Evolutionary conservation across 352 stramenopile species (phyloP), one percentile per base, ranked within the genome.

Genomic region (Phytophthora colocasiae): DNA sequence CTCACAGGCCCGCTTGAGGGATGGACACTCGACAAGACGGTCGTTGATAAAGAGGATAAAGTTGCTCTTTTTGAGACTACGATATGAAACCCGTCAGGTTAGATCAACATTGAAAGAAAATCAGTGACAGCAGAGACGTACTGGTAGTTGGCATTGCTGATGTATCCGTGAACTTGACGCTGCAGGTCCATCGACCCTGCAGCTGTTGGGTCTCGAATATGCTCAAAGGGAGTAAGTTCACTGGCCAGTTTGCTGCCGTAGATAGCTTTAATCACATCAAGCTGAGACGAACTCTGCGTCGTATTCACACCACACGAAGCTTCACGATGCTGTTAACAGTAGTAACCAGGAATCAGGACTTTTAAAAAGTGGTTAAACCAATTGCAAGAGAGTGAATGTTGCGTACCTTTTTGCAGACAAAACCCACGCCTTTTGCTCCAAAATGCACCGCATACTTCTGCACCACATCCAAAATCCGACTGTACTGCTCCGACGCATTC

Each of bases 31-130:
- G 10, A 99, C 97, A 11, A 99, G 80, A 9, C 98, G 92, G 52
- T 98, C 78, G 77, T 99, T 99, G 66, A 99, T 98, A 72, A 99
- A 99, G 11, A 99, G 66, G 39, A 99, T 86, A 46, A 95, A 96
- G 27, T 85, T 81, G 53, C 73, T 91, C 65, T 91, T 93, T 63
- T 90, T 90, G 27, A 93, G 52, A 60, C 88, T 96, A 51, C 32
- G 63, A 17, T 11, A 54, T 19, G n/a, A 54, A 36, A 36, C 14
- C 1, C n/a, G 40, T 66, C 15, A 55, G 26, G 32, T 29, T n/a
- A 43, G 9, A 19, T 26, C 4, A 19, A 19, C 47, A 41, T 8
- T n/a, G 11, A 26, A 27, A 29, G 41, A 26, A 27, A 29, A 54
- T 6, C 29, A 54, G n/a, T 54, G 36, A 4, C 17, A 49, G 48